Conservation (phyloP, 768 basidiomycete species). For the Russula earlei region DNA sequence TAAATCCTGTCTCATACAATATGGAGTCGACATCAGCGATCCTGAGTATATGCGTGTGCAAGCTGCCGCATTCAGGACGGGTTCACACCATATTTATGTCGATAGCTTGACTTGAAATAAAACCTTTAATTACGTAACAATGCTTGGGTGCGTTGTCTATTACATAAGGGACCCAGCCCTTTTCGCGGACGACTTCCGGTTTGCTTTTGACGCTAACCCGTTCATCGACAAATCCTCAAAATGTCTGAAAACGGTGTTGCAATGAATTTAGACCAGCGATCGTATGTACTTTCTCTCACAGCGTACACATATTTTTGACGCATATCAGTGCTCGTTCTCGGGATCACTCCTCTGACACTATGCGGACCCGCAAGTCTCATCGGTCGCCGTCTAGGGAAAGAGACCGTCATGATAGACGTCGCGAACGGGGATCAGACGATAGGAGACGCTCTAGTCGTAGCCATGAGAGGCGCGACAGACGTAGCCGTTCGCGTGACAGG, state of each 20-base stretch:
- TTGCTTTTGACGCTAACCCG: constrained; percentile 7
- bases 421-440: constrained; percentile 44
- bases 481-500: constrained; percentile 30
- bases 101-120: too few relatives aligned
- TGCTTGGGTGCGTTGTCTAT: background rate
- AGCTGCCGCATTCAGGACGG: too few relatives aligned
- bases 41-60: too few relatives aligned
- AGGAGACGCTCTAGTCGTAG: constrained; percentile 57
- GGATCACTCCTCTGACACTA: constrained; percentile 69
- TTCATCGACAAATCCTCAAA: background rate
- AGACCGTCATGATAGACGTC: constrained; percentile 45
- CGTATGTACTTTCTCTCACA: constrained; percentile 12
- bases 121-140: constrained; percentile 5
- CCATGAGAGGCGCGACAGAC: constrained; percentile 38
- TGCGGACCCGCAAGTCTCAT: constrained; percentile 62
- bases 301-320: background rate
- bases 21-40: too few relatives aligned
- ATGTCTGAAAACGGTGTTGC: constrained; percentile 17
- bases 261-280: constrained; percentile 18
- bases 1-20: too few relatives aligned
- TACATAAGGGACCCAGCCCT: constrained; percentile 10
- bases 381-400: constrained; percentile 60
- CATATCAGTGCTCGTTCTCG: constrained; percentile 37
- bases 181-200: background rate
- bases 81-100: too few relatives aligned